Base-by-base conservation (phyloP, 768 basidiomycete genomes). In the Podaxis rugospora region DNA sequence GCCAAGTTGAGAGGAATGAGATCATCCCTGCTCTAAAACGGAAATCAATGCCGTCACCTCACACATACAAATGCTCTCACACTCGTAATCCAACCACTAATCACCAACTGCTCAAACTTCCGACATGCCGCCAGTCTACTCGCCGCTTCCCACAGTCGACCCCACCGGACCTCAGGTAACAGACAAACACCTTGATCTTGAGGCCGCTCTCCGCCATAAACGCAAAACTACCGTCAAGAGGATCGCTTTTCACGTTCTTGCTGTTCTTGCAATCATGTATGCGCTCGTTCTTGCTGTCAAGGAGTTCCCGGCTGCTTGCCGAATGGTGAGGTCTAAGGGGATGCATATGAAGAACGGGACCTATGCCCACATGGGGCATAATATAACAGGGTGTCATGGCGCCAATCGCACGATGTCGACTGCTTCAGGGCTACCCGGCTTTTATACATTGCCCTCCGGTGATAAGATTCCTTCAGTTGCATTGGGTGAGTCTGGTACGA, bases 381-480 rank as follows among this genome's bases (percentile, higher is more conserved):
- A 27, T 36, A 44, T 25, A n/a, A 32, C 51, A 25, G 37, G 39
- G 21, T 60, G 60, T n/a, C 55, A 58, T 44, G 57, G 59, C 27
- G 35, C 40, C 25, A 57, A 64, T 37, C 64, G 59, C 28, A 66
- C 63, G 47, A 46, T 64, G 40, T 63, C 62, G 4, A 52, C 61
- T 18, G 40, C 16, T 16, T 37, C 28, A 14, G 36, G 51, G 44
- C 70, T 81, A 25, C 78, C 85, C 0, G 78, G 74, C 5, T 76
- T 86, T 68, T 88, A 78, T 66, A 80, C 77, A 0, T 74, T 90
- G 13, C 84, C 86, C 3, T 88, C 86, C 36, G 89, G 89, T 0
- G 83, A 87, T 64, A 78, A 80, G 63, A 89, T 90, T 32, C 89
- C 89, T 0, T 77, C 83, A 11, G 79, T 89, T 49, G 88, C 87